Conservation (phyloP, 2,329 filamentous ascomycete species). For the Arachnopeziza araneosa region DNA sequence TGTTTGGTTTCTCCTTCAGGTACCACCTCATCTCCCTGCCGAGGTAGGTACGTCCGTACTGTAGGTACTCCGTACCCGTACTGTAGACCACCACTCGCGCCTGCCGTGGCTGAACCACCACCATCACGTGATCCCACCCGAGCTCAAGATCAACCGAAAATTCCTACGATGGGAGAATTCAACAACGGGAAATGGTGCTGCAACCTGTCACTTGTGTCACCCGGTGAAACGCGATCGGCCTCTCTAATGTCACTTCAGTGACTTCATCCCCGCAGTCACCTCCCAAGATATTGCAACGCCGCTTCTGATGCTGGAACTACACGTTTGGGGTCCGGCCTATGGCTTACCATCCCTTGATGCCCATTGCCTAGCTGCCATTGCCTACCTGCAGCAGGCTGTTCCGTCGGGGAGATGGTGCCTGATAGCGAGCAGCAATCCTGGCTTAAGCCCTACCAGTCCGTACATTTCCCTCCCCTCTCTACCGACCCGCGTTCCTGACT, state of each 20-base stretch:
- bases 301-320: conserved; percentile 58
- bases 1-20: no score
- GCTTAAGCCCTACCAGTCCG: conserved; percentile 65
- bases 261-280: not conserved
- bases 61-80: no score
- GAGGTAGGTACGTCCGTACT: no score
- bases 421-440: conserved; percentile 67
- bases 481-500: conserved; percentile 1
- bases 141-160: not conserved
- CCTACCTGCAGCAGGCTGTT: conserved; percentile 64
- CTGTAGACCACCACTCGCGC: no score
- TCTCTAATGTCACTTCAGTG: not conserved
- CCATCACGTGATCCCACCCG: not conserved
- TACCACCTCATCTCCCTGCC: no score
- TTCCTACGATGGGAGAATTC: not conserved
- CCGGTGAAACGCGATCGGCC: not conserved
- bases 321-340: conserved; percentile 88
- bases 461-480: conserved; percentile 18
- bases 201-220: not conserved
- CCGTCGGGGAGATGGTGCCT: conserved; percentile 60
- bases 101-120: no score
- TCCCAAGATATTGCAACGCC: not conserved
- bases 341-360: conserved; percentile 84
- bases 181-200: not conserved
- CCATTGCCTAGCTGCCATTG: conserved; percentile 79